Evolutionary conservation across 306 rosid species (phyloP).

Genomic region (Prunus campanulata): DNA sequence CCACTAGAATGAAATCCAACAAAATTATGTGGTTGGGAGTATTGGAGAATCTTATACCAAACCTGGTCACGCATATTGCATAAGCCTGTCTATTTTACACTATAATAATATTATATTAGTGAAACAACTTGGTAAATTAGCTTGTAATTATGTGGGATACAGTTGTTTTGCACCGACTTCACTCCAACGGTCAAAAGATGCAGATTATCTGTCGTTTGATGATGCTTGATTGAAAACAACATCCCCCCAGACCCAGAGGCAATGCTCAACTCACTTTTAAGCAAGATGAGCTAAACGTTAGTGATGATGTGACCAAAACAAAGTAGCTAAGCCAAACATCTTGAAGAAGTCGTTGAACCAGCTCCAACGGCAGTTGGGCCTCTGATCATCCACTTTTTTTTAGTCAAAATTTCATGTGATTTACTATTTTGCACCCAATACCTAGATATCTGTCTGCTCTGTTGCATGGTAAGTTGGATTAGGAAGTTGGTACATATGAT

Average conservation of each 20-base stretch:
- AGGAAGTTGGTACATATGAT: not conserved
- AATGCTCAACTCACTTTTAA: no score
- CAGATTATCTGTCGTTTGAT: not conserved
- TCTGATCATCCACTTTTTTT: not conserved
- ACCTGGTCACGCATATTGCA: not conserved
- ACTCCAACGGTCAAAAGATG: not conserved
- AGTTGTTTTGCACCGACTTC: not conserved
- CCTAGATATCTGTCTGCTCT: not conserved
- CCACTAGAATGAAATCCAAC: no score
- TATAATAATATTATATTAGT: not conserved
- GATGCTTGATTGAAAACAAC: not conserved
- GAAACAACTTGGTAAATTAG: not conserved
- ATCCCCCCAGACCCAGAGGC: no score
- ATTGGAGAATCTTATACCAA: no score
- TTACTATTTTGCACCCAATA: not conserved
- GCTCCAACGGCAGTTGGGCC: not conserved
- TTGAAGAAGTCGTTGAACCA: slow-evolving; percentile 15
- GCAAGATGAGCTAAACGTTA: not conserved
- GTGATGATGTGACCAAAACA: not conserved
- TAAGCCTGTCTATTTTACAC: no score
- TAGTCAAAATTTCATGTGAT: not conserved
- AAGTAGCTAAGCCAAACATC: no score
- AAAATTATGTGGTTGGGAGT: no score
- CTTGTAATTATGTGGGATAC: not conserved
- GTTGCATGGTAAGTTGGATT: not conserved